Conservation (phyloP, 2,329 filamentous ascomycete species). For the Pestalotiopsis sp. region DNA sequence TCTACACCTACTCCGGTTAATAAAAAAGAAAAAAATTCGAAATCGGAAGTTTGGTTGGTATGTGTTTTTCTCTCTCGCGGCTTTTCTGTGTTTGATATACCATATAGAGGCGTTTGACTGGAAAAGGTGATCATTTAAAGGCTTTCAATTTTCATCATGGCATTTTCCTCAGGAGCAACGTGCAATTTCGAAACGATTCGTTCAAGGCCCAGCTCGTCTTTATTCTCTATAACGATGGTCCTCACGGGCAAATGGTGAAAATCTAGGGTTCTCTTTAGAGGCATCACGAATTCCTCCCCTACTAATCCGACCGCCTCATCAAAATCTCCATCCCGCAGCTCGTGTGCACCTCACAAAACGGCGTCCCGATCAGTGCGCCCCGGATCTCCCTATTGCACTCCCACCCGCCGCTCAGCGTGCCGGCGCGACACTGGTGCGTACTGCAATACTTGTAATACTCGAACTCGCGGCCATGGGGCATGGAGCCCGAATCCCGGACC, state of each 20-base stretch:
- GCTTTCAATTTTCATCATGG: neutral
- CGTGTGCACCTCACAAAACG: neutral
- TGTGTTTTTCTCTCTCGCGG: neutral
- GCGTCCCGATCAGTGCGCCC: neutral
- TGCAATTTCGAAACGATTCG: neutral
- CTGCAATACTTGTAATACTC: neutral
- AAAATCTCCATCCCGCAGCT: no score
- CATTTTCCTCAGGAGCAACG: neutral
- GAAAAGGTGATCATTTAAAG: slow-evolving; percentile 2
- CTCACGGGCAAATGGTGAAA: no score
- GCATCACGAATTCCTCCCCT: no score
- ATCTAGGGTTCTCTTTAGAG: no score
- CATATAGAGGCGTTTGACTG: slow-evolving; percentile 8
- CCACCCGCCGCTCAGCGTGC: neutral
- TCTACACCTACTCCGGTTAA: slow-evolving; percentile 32
- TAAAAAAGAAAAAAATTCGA: neutral
- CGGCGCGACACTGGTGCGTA: neutral
- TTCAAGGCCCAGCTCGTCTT: neutral
- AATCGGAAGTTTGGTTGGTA: neutral
- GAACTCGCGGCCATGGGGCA: neutral
- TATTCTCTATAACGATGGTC: no score
- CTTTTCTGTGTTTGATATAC: slow-evolving; percentile 2
- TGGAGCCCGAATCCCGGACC: neutral
- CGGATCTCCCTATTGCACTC: neutral
- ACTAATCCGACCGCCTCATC: no score